Evolutionary conservation across 2,329 filamentous ascomycete genomes (phyloP), one percentile per base, ranked within the genome.

Genomic region (Paecilomyces variotii): DNA sequence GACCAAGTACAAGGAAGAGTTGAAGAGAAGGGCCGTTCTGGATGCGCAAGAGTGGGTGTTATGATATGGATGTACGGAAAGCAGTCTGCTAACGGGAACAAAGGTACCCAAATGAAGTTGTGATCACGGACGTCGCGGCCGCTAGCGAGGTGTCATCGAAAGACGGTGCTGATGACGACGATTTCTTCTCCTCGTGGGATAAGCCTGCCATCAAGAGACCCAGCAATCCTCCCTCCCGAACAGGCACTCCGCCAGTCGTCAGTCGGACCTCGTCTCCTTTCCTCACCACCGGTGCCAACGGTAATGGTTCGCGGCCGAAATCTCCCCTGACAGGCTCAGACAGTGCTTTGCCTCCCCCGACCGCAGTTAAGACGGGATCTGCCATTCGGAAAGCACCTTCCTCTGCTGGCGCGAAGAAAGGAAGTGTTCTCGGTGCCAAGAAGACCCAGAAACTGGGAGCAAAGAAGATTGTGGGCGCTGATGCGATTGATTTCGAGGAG

Each of bases 171-270:
- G 91, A 96, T 25, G 87, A 88, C 24, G 92, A 97, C 70, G 94
- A 97, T 73, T 99, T 99, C 81, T 99, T 99, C 78, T 96, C 93
- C 9, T 97, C 91, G 0, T 99, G 93, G 94, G 94, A 97, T 71
- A 97, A 97, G 79, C 94, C 94, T 25, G 85, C 91, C 3, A 95
- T 99, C 78, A 99, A 97, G 82, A 87, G 91, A 67, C 93, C 93
- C 35, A 97, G 91, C 63, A 96, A 96, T 65, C 93, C 94, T 14
- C 84, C 94, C 51, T 97, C 93, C 39, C 88, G 94, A 70, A 94
- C 90, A 51, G 87, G 86, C 56, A 97, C 94, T 2, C 93, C 93
- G 12, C 87, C 90, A 2, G 84, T 89, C 10, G 82, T 90, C 65
- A 88, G 88, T 68, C 88, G 92, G 66, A 92, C 89, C 10, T 84